phyloP scores from a whole-genome alignment of 768 basidiomycete species.

The Hysterangium stoloniferum region DNA sequence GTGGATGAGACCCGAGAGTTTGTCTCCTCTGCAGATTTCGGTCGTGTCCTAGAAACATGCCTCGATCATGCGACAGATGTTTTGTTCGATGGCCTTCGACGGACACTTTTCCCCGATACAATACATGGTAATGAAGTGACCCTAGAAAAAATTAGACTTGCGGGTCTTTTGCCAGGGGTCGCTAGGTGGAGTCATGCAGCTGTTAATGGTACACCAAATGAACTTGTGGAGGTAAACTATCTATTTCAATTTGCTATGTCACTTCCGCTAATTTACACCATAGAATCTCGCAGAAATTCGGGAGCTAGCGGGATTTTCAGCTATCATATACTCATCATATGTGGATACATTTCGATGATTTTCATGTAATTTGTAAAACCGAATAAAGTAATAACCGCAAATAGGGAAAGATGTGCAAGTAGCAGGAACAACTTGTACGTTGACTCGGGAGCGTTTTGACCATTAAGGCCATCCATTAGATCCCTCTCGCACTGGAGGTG shows the following conservation, averaged over 20 bases:
- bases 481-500: no score
- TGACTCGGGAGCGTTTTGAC: no score
- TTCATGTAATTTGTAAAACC: no score
- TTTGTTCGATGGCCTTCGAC: slow-evolving; percentile 55
- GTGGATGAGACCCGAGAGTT: slow-evolving; percentile 61
- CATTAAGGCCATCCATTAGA: no score
- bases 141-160: slow-evolving; percentile 52
- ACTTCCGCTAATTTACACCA: not conserved
- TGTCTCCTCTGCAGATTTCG: slow-evolving; percentile 62
- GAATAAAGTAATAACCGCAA: no score
- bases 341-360: slow-evolving; percentile 40
- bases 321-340: slow-evolving; percentile 65
- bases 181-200: slow-evolving; percentile 70
- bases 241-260: slow-evolving; percentile 3
- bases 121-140: slow-evolving; percentile 17
- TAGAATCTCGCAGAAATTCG: slow-evolving; percentile 55
- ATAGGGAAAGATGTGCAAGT: no score
- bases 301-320: slow-evolving; percentile 62
- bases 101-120: slow-evolving; percentile 47
- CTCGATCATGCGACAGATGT: slow-evolving; percentile 63
- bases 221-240: slow-evolving; percentile 69
- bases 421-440: no score
- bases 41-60: slow-evolving; percentile 59
- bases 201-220: slow-evolving; percentile 64
- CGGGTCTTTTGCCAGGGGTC: slow-evolving; percentile 72